A percentile compares a stretch with the other conserved stretches of the same genome.
Evolutionary conservation across 345 rosid genomes (phyloP).

Genomic region (Salix caprea): DNA sequence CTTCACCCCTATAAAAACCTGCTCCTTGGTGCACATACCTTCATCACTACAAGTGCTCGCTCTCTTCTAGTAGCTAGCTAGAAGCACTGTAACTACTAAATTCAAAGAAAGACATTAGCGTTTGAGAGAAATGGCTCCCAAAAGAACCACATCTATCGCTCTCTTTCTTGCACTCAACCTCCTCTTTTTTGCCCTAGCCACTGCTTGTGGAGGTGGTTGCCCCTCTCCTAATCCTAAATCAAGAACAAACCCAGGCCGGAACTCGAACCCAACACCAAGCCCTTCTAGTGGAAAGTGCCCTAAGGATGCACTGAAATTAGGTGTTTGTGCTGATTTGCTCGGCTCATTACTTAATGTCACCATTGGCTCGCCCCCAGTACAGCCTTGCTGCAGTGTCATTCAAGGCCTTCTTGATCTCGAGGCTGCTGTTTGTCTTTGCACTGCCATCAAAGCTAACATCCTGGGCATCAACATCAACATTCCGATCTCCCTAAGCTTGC

Average conservation of each 20-base stretch:
- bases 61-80: slow-evolving; percentile 4
- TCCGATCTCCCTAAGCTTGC: slow-evolving; percentile 47
- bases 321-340: slow-evolving; percentile 48
- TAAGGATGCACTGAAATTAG: slow-evolving; percentile 46
- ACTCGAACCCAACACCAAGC: slow-evolving; percentile 14
- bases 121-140: slow-evolving; percentile 41
- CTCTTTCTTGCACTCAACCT: slow-evolving; percentile 49
- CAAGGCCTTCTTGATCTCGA: slow-evolving; percentile 49
- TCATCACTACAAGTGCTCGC: background rate
- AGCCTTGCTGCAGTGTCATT: slow-evolving; percentile 48
- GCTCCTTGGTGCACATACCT: slow-evolving; percentile 1
- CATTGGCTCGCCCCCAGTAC: slow-evolving; percentile 42
- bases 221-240: slow-evolving; percentile 48
- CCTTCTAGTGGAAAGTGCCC: slow-evolving; percentile 38
- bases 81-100: background rate
- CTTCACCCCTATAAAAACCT: slow-evolving; percentile 44
- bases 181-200: slow-evolving; percentile 41
- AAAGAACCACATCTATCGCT: slow-evolving; percentile 37
- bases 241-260: slow-evolving; percentile 31
- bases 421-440: slow-evolving; percentile 57
- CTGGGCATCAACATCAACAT: slow-evolving; percentile 50
- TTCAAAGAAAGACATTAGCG: background rate
- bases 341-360: slow-evolving; percentile 44
- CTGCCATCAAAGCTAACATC: slow-evolving; percentile 46
- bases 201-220: slow-evolving; percentile 40